Conservation (phyloP, 192 early-diverging fungal genomes). For the Backusella liffmaniae region DNA sequence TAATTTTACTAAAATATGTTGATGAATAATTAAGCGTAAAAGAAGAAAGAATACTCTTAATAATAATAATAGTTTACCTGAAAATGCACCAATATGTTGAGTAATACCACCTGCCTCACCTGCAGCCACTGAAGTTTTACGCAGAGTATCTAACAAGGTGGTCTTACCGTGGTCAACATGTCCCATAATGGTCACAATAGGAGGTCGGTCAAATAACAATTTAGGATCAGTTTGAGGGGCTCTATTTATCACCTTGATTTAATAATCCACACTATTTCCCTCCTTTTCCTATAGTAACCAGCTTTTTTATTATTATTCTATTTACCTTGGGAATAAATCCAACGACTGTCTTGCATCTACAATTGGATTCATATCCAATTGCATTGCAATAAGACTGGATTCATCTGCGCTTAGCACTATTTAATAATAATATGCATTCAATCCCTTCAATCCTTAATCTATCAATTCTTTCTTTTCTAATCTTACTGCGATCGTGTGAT, state of each 20-base stretch:
- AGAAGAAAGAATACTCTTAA: not conserved
- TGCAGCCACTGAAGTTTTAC: constrained; percentile 90
- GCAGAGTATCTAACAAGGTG: constrained; percentile 87
- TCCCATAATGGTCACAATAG: constrained; percentile 97
- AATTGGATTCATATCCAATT: constrained; percentile 86
- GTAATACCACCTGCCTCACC: constrained; percentile 96
- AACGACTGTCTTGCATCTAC: constrained; percentile 53
- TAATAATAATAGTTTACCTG: constrained; percentile 39
- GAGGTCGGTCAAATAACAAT: constrained; percentile 71
- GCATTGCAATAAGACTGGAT: constrained; percentile 82
- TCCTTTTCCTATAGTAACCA: not conserved
- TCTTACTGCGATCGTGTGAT: constrained; percentile 66
- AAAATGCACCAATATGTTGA: constrained; percentile 98
- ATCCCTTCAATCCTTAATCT: not conserved
- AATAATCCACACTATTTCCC: not conserved
- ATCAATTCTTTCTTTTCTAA: not conserved
- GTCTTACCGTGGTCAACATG: constrained; percentile 99
- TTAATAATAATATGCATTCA: not conserved
- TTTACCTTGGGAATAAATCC: constrained; percentile 60
- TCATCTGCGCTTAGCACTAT: constrained; percentile 80
- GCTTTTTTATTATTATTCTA: no score
- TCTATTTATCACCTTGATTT: constrained; percentile 26
- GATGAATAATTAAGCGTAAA: not conserved
- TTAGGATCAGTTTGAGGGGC: constrained; percentile 74
- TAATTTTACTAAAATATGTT: constrained; percentile 43